A percentile compares a stretch with the other conserved stretches of the same genome.
These are phyloP conservation scores for Ustilago xerochloae DNA, from an alignment of 1,284 basidiomycete species.

Conservation along the genomic window DNA sequence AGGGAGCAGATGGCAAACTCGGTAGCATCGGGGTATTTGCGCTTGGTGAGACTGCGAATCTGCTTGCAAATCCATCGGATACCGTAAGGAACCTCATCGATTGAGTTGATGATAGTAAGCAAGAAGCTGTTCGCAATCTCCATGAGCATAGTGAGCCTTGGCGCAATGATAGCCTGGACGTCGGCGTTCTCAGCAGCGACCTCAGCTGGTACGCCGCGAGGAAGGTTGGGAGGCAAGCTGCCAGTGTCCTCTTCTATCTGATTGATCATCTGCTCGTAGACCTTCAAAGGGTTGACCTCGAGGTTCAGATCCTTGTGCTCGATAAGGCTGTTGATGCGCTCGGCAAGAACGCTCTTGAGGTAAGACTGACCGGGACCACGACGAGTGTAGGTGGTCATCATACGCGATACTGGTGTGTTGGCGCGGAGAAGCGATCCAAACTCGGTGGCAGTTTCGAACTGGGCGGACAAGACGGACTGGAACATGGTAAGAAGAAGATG, in stretches of 20 bases:
- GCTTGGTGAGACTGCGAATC: constrained; percentile 93
- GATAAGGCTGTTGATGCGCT: constrained; percentile 96
- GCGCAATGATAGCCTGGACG: constrained; percentile 96
- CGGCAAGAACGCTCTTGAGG: constrained; percentile 93
- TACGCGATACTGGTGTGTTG: constrained; percentile 97
- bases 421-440: constrained; percentile 96
- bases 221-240: constrained; percentile 85
- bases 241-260: constrained; percentile 98
- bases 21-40: constrained; percentile 96
- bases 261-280: constrained; percentile 72
- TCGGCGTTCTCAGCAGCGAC: constrained; percentile 90
- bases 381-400: constrained; percentile 99
- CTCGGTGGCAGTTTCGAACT: constrained; percentile 97
- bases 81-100: constrained; percentile 97
- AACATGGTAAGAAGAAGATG: constrained; percentile 99
- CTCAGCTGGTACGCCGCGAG: constrained; percentile 90
- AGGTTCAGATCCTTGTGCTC: constrained; percentile 98
- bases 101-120: constrained; percentile 95
- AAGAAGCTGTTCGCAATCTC: constrained; percentile 98
- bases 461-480: constrained; percentile 92
- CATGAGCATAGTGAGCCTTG: constrained; percentile 96
- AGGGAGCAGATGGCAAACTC: constrained; percentile 98
- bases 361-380: constrained; percentile 97
- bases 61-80: constrained; percentile 99
- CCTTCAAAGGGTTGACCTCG: constrained; percentile 98